phyloP scores from a whole-genome alignment of 164 flowering plant genomes.

The Nelumbo lutea region DNA sequence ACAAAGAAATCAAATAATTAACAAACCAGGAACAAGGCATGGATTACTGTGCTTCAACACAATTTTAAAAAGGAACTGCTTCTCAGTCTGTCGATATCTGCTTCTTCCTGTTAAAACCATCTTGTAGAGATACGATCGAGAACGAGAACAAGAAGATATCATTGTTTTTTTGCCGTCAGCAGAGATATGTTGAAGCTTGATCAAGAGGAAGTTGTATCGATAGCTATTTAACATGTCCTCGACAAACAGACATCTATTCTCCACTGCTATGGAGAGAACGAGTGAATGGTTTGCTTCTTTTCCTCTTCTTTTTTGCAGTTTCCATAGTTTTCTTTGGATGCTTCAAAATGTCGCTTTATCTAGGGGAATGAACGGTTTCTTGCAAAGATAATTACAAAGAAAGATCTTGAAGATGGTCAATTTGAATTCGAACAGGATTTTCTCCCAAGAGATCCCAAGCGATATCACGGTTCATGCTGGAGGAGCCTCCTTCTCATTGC shows the following conservation, averaged over 20 bases:
- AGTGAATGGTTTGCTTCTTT: conserved; percentile 61
- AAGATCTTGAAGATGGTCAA: conserved; percentile 2
- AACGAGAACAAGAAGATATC: conserved; percentile 12
- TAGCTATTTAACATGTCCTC: conserved; percentile 30
- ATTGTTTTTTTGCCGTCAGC: conserved; percentile 5
- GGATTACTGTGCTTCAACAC: conserved; percentile 12
- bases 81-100: not conserved
- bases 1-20: not conserved
- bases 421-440: conserved; percentile 63
- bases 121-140: conserved; percentile 22
- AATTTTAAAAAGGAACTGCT: conserved; percentile 6
- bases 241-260: conserved; percentile 56
- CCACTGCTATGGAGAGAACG: conserved; percentile 81
- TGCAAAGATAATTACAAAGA: not conserved
- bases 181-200: conserved; percentile 42
- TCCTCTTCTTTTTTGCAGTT: not conserved
- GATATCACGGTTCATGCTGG: conserved; percentile 67
- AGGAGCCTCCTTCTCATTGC: conserved; percentile 71
- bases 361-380: conserved; percentile 4
- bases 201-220: conserved; percentile 22
- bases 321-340: conserved; percentile 3
- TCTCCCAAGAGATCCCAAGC: conserved; percentile 87
- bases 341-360: not conserved
- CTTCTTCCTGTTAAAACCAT: conserved; percentile 1
- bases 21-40: conserved; percentile 9